Evolutionary conservation across 2,329 filamentous ascomycete genomes (phyloP).

Genomic region (Berkeleyomyces basicola): DNA sequence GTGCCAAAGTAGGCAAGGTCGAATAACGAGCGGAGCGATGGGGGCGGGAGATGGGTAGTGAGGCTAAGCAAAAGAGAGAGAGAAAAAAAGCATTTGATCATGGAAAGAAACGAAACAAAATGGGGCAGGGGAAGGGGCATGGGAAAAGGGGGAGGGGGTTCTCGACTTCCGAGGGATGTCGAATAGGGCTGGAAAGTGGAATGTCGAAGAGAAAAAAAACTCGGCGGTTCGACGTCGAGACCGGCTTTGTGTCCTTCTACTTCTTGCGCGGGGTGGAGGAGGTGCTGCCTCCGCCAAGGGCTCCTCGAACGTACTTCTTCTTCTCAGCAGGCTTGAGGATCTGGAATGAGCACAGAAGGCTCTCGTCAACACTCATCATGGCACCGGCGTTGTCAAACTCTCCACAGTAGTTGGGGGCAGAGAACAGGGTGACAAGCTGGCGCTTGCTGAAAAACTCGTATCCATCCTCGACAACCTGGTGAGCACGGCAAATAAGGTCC

Average conservation of each 20-base stretch:
- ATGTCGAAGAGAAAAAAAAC: conserved; percentile 4
- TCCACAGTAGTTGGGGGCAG: conserved; percentile 96
- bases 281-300: conserved; percentile 33
- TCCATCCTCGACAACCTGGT: conserved; percentile 96
- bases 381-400: conserved; percentile 99
- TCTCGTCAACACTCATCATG: conserved; percentile 99
- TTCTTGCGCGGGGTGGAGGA: conserved; percentile 15
- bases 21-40: neutral
- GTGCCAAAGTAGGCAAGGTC: neutral
- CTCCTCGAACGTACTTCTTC: conserved; percentile 92
- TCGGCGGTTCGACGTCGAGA: conserved; percentile 7
- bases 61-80: neutral
- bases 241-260: conserved; percentile 11
- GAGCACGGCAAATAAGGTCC: conserved; percentile 96
- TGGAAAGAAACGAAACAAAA: neutral
- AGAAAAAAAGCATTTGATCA: neutral
- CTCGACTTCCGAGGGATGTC: neutral
- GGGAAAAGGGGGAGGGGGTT: neutral
- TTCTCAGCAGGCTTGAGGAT: conserved; percentile 99
- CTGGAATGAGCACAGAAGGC: conserved; percentile 97
- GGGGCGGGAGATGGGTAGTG: neutral
- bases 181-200: neutral
- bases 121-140: neutral
- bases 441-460: conserved; percentile 99
- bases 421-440: conserved; percentile 93